Evolutionary conservation across 78 protist genomes (phyloP), one percentile per base, ranked within the genome.

Genomic region (Pelomyxa schiedti): DNA sequence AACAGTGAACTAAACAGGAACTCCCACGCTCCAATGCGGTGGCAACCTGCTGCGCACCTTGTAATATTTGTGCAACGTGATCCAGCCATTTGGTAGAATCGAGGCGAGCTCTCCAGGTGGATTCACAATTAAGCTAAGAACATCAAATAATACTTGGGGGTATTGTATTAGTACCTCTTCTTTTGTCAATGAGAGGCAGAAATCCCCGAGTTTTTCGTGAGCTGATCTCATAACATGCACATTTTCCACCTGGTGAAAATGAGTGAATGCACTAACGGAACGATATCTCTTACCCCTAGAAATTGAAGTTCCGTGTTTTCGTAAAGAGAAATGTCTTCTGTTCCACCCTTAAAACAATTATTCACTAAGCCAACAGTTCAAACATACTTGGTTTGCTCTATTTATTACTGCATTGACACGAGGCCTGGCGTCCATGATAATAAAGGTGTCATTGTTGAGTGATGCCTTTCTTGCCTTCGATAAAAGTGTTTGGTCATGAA

Each of bases 381-480:
- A n/a, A n/a, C n/a, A n/a, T n/a, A 93, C 36, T 30, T 80, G 4
- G 75, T 79, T 9, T 36, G 72, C 4, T n/a, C 7, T 32, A 79
- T 92, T 91, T 22, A 80, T 88, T 24, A 77, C 66, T 0, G 95
- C 95, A 67, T 91, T 90, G 41, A 80, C 42, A 8, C 69, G 38
- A 0, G 95, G 93, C 9, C 95, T 66, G 36, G 91, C 88, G 52
- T 92, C 95, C 58, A 90, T 39, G 22, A 91, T 81, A n/a, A n/a
- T 5, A 58, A 39, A 5, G 87, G 66, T 6, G 66, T 64, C 38
- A 42, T 32, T 1, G 36, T 1, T 29, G 65, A 30, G n/a, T n/a
- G n/a, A n/a, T n/a, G n/a, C 7, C 0, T 66, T 72, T 22, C 69
- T 67, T 39, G 6, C n/a, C 29, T 1, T 1, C 26, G 1, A 3